A percentile compares a stretch with the other conserved stretches of the same genome.
These are phyloP conservation scores for Apiotrichum laibachii DNA, from an alignment of 1,284 basidiomycete species.

Conservation along the genomic window DNA sequence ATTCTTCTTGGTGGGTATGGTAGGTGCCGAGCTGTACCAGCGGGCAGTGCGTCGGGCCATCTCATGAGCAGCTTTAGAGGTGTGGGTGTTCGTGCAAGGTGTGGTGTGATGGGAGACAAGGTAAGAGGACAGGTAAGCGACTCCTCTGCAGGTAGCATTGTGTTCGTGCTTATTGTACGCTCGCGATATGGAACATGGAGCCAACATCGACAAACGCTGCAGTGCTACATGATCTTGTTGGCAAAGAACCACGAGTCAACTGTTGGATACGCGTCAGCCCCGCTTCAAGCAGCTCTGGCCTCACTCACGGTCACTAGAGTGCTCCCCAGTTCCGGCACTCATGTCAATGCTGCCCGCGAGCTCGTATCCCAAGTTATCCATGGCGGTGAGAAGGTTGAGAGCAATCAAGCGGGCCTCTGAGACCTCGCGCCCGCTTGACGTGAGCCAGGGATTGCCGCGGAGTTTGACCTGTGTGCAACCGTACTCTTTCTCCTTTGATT, in stretches of 20 bases:
- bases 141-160: too few species aligned
- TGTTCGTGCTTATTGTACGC: too few species aligned
- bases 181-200: too few species aligned
- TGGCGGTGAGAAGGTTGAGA: constrained; percentile 30
- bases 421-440: constrained; percentile 29
- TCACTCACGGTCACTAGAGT: constrained; percentile 12
- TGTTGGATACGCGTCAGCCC: constrained; percentile 8
- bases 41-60: background rate
- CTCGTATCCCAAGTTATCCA: constrained; percentile 42
- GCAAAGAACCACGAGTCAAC: constrained; percentile 49
- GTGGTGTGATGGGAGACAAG: background rate
- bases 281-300: background rate
- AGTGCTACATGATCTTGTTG: constrained; percentile 19
- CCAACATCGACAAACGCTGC: too few species aligned
- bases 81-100: background rate
- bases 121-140: background rate
- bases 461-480: constrained; percentile 41
- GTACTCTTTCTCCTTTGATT: constrained; percentile 33
- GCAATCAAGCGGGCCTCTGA: constrained; percentile 28
- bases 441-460: constrained; percentile 39
- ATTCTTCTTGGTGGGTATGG: background rate
- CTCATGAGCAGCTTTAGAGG: background rate
- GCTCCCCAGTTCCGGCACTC: constrained; percentile 25
- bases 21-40: background rate
- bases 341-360: constrained; percentile 39